Evolutionary conservation across 129 eudicot genomes (phyloP).

Genomic region (Ambrosia artemisiifolia): DNA sequence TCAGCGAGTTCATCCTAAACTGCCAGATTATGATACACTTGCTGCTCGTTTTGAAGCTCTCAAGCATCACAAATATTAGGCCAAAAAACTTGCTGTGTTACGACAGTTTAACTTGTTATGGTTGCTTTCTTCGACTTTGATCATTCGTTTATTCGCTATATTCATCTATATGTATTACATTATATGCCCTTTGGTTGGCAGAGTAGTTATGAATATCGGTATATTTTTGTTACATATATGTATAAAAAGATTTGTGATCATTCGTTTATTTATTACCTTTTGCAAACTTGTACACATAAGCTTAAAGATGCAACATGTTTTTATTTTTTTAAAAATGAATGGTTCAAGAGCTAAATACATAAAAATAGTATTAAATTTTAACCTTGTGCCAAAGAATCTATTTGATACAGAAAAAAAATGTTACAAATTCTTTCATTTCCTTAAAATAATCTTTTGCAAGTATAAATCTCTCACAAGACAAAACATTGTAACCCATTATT

Average conservation of each 20-base stretch:
- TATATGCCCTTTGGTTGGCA: constrained; percentile 2
- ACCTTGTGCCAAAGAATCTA: too few relatives aligned
- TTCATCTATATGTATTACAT: constrained; percentile 4
- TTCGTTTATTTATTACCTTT: too few relatives aligned
- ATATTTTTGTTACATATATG: background rate
- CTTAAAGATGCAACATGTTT: too few relatives aligned
- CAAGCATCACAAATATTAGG: constrained; percentile 48
- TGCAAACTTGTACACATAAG: too few relatives aligned
- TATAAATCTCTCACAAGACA: background rate
- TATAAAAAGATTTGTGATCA: constrained; percentile 1
- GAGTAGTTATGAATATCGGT: background rate
- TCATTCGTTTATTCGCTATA: constrained; percentile 22
- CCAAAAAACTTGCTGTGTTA: background rate
- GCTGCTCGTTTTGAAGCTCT: constrained; percentile 93
- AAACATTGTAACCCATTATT: background rate
- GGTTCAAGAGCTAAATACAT: too few relatives aligned
- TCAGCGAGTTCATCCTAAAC: constrained; percentile 82
- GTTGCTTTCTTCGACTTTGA: constrained; percentile 4
- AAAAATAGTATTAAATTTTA: too few relatives aligned
- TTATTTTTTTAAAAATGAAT: too few relatives aligned
- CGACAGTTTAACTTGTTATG: background rate
- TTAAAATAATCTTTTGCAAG: background rate
- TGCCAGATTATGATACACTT: constrained; percentile 85
- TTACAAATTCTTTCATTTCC: too few relatives aligned
- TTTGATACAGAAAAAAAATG: too few relatives aligned